These are phyloP conservation scores for Termitomyces sp. DNA, from an alignment of 768 basidiomycete genomes.

Conservation along the genomic window DNA sequence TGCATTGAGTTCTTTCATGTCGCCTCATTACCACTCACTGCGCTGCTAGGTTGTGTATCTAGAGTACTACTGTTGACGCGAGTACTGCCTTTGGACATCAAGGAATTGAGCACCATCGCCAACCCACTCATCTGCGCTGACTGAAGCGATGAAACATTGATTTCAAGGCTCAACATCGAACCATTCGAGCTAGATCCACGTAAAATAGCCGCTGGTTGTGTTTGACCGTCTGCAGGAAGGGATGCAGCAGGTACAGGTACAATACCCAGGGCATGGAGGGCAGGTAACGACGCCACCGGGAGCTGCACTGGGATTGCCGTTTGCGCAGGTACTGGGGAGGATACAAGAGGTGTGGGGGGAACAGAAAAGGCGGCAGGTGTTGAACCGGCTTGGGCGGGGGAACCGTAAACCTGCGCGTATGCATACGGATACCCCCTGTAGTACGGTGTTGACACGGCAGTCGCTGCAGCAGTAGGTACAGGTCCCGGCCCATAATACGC, in stretches of 20 bases:
- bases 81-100: slow-evolving; percentile 45
- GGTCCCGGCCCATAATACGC: slow-evolving; percentile 28
- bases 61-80: neutral
- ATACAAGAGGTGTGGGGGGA: slow-evolving; percentile 20
- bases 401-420: slow-evolving; percentile 55
- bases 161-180: slow-evolving; percentile 67
- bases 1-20: neutral
- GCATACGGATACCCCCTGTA: slow-evolving; percentile 63
- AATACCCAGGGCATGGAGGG: slow-evolving; percentile 69
- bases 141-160: slow-evolving; percentile 71
- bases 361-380: slow-evolving; percentile 30
- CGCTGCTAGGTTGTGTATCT: neutral
- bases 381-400: slow-evolving; percentile 19
- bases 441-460: slow-evolving; percentile 43
- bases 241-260: slow-evolving; percentile 58
- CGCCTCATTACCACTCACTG: neutral
- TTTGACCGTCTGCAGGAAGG: slow-evolving; percentile 45
- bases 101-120: slow-evolving; percentile 63
- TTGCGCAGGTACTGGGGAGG: slow-evolving; percentile 18
- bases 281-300: slow-evolving; percentile 57
- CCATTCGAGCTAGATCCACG: slow-evolving; percentile 69
- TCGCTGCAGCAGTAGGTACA: slow-evolving; percentile 21
- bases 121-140: slow-evolving; percentile 73
- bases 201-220: slow-evolving; percentile 72
- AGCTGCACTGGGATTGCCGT: slow-evolving; percentile 64